phyloP scores from a whole-genome alignment of 192 early-diverging fungal genomes.

The Gigaspora rosea region DNA sequence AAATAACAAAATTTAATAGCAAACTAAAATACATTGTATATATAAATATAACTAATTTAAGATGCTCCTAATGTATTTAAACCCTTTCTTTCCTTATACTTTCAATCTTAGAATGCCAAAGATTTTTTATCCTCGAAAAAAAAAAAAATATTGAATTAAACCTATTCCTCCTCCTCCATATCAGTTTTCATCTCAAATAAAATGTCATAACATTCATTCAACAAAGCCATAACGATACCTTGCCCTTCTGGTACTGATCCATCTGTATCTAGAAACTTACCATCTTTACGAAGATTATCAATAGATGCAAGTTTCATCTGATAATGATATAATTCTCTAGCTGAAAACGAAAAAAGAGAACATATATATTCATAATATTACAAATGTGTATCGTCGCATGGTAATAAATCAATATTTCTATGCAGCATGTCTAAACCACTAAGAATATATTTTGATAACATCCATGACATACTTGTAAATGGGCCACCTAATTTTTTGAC shows the following conservation, averaged over 20 bases:
- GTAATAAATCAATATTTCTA: neutral
- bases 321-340: conserved; percentile 80
- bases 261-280: conserved; percentile 85
- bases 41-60: too few species aligned
- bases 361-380: neutral
- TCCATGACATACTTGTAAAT: conserved; percentile 52
- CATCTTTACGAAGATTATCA: conserved; percentile 79
- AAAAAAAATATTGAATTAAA: neutral
- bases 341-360: conserved; percentile 31
- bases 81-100: too few species aligned
- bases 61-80: too few species aligned
- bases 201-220: conserved; percentile 89
- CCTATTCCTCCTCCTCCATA: conserved; percentile 43
- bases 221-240: conserved; percentile 77
- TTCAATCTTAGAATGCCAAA: too few species aligned
- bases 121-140: too few species aligned
- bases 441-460: neutral
- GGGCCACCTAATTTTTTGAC: conserved; percentile 82
- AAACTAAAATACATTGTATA: too few species aligned
- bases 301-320: conserved; percentile 85
- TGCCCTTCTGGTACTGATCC: conserved; percentile 84
- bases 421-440: too few species aligned
- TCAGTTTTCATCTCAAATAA: conserved; percentile 71
- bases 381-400: neutral
- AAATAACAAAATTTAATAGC: too few species aligned